These are phyloP conservation scores for Clarireedia paspali DNA, from an alignment of 2,329 filamentous ascomycete species.

Conservation along the genomic window DNA sequence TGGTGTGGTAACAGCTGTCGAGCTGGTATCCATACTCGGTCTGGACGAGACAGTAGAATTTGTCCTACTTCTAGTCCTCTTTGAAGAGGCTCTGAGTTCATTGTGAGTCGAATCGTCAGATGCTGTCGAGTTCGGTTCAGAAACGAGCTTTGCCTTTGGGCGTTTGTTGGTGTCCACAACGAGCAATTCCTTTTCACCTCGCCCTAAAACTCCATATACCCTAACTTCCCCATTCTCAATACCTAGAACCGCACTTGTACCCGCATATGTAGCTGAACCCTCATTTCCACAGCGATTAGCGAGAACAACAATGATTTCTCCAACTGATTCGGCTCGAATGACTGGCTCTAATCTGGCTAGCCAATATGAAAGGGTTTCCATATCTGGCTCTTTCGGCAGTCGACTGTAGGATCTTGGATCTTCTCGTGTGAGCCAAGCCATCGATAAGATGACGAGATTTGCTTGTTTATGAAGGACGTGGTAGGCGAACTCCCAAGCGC, in stretches of 20 bases:
- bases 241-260: constrained; percentile 64
- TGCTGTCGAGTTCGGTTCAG: constrained; percentile 12
- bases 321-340: constrained; percentile 41
- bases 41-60: background rate
- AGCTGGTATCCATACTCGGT: background rate
- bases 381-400: constrained; percentile 53
- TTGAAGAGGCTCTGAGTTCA: background rate
- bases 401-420: constrained; percentile 39
- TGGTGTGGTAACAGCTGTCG: background rate
- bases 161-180: constrained; percentile 49
- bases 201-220: constrained; percentile 63
- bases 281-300: constrained; percentile 65
- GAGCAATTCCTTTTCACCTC: constrained; percentile 60
- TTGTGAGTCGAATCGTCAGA: background rate
- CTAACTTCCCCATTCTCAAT: constrained; percentile 57
- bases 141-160: constrained; percentile 21
- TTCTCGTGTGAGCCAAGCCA: constrained; percentile 68
- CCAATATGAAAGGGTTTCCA: constrained; percentile 72
- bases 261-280: constrained; percentile 59
- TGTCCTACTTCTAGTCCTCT: background rate
- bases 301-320: constrained; percentile 61
- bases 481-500: constrained; percentile 38
- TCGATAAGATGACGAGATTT: constrained; percentile 60
- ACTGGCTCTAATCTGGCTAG: constrained; percentile 61
- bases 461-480: constrained; percentile 50